phyloP scores from a whole-genome alignment of 345 rosid species.

The Acer yangbiense region DNA sequence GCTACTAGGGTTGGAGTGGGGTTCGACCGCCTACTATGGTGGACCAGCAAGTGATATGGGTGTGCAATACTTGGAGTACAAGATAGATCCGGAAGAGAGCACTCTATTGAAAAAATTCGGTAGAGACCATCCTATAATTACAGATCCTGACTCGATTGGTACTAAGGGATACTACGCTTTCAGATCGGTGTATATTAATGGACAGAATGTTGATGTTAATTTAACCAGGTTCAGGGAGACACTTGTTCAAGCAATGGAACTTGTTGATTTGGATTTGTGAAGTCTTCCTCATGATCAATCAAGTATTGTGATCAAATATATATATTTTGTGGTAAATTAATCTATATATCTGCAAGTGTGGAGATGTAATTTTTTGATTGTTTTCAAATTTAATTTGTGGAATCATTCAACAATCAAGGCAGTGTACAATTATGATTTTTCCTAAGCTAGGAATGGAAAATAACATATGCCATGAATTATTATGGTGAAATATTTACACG shows the following conservation, averaged over 20 bases:
- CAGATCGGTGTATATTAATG: slow-evolving; percentile 32
- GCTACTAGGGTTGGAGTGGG: slow-evolving; percentile 39
- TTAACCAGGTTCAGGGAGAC: slow-evolving; percentile 33
- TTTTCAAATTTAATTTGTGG: neutral
- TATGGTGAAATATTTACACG: too few relatives aligned
- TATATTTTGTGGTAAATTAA: too few relatives aligned
- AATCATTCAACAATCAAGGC: neutral
- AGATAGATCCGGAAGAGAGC: slow-evolving; percentile 42
- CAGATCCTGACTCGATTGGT: slow-evolving; percentile 24
- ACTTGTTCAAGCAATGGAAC: slow-evolving; percentile 30
- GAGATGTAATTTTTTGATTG: neutral
- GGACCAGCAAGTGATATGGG: slow-evolving; percentile 38
- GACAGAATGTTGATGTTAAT: slow-evolving; percentile 36
- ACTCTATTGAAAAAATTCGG: slow-evolving; percentile 29
- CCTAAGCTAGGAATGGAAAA: too few relatives aligned
- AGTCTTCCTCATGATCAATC: neutral
- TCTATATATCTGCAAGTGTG: neutral
- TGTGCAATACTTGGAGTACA: slow-evolving; percentile 37
- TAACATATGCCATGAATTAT: too few relatives aligned
- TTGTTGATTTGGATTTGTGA: slow-evolving; percentile 11
- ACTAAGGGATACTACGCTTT: slow-evolving; percentile 23
- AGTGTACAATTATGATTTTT: neutral
- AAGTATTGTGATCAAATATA: too few relatives aligned
- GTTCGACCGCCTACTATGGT: slow-evolving; percentile 24
- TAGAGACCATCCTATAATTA: slow-evolving; percentile 37